Evolutionary conservation across 169 alveolate genomes (phyloP), one percentile per base, ranked within the genome.

Genomic region (Cryptosporidium sp.): DNA sequence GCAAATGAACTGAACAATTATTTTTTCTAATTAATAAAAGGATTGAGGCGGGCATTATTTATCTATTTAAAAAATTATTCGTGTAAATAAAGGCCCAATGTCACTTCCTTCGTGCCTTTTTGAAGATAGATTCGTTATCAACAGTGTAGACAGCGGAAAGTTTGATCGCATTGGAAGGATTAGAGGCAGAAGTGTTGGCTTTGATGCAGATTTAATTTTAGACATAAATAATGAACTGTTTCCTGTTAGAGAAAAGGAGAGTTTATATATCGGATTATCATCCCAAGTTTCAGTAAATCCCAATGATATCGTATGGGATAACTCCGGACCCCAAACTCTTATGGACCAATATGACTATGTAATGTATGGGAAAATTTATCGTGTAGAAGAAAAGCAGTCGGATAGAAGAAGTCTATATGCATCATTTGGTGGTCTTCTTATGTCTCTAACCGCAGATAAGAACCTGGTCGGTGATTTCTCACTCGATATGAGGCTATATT

Each of bases 371-470:
- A 94, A 95, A 61, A 94, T 96, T 37, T 96, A 95, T 92, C 94
- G 95, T 71, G 91, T 93, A n/a, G 98, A 96, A 52, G 98, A 96
- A 52, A 91, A 93, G 43, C 95, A 97, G n/a, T 95, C 98, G 18
- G 98, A 96, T 91, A 94, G 96, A 58, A 93, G 96, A 71, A 92
- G 94, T 9, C 85, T 94, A 18, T 94, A 92, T 73, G 97, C 97
- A 21, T 96, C 98, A 16, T 96, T 95, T 68, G 98, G 98, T 37
- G 98, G 98, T 23, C 93, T 96, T 39, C 91, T 96, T 70, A 94
- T 95, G 98, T 93, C 98, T 1, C 86, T 96, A 69, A 95, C 98
- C 23, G 97, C 98, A 8, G 98, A 96, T 86, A 96, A 96, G 85
- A 97, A 95, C 85, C 95, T 96, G 43, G 94, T 96, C 10, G 97